Base-by-base conservation (phyloP, 139 green algal species). In the Bryopsis sp. region DNA sequence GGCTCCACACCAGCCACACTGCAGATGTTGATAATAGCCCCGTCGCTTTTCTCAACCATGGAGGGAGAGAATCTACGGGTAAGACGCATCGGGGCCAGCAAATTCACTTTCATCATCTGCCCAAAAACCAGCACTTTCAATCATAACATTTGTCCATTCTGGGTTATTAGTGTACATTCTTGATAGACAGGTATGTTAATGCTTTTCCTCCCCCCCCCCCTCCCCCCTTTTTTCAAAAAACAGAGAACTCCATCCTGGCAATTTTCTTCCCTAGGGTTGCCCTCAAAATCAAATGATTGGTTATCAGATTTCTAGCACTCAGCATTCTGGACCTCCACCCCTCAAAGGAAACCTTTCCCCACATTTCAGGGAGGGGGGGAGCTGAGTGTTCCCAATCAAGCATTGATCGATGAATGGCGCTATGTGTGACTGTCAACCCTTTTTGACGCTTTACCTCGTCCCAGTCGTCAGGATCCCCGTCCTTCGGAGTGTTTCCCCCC, bases 11-110 rank as follows among this genome's bases (percentile, higher is more conserved):
- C 78, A 5, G 71, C 70, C 15, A 83, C 65, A 31, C 71, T 80
- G 2, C 48, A 71, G 5, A 84, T 63, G 67, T 82, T 84, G 68
- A 83, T 69, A 19, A 86, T 74, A 43, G 70, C 39, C 31, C 77
- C 73, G 38, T 75, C 70, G 33, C 37, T 2, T 65, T 67, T 39
- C 19, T 82, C 46, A 1, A 64, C 74, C 79, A 85, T 85, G 7
- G 19, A 47, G 4, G 76, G 74, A 3, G 74, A 39, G 7, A 82
- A 60, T 6, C 36, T 46, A n/a, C 68, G 68, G 2, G 78, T 82
- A 0, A 79, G 64, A 2, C 64, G 64, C 77, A 86, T 84, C 33
- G 79, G 74, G 0, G 64, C 75, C 24, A 70, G n/a, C 26, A 81
- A 28, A 43, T 84, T 84, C 24, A 80, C 35, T 2, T 70, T 29